A percentile compares a stretch with the other conserved stretches of the same genome.
Conservation (phyloP, 805 yeast genomes). For the Sugiyamaella chiloensis region DNA sequence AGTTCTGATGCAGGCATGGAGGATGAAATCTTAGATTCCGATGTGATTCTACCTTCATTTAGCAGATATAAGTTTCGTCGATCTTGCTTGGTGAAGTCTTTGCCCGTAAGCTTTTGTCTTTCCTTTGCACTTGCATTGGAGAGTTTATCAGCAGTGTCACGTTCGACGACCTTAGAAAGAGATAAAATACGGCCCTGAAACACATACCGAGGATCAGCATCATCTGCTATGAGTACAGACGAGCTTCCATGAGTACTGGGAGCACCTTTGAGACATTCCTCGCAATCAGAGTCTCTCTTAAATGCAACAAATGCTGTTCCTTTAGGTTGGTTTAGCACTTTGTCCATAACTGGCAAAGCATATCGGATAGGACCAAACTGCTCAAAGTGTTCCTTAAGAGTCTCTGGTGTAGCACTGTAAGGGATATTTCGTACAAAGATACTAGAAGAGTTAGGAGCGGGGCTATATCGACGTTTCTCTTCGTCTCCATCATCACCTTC, state of each 20-base stretch:
- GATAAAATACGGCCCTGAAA: slow-evolving; percentile 90
- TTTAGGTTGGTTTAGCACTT: slow-evolving; percentile 76
- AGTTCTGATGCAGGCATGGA: slow-evolving; percentile 66
- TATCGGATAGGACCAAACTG: slow-evolving; percentile 86
- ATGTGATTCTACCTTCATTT: slow-evolving; percentile 90
- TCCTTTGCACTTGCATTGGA: slow-evolving; percentile 69
- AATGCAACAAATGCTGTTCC: slow-evolving; percentile 97
- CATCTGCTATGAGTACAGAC: slow-evolving; percentile 79
- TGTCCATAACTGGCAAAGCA: slow-evolving; percentile 91
- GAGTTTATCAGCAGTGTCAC: slow-evolving; percentile 73
- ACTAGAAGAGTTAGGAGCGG: slow-evolving; percentile 42
- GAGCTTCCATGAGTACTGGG: slow-evolving; percentile 59
- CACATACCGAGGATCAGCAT: slow-evolving; percentile 80
- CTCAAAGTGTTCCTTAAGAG: slow-evolving; percentile 70
- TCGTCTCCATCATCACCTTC: slow-evolving; percentile 35
- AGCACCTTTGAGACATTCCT: slow-evolving; percentile 69
- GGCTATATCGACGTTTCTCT: slow-evolving; percentile 30
- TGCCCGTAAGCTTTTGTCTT: slow-evolving; percentile 75
- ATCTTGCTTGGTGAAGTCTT: slow-evolving; percentile 75
- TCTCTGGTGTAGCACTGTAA: slow-evolving; percentile 84
- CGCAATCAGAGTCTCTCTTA: slow-evolving; percentile 54
- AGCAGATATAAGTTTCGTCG: slow-evolving; percentile 79
- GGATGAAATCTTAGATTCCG: slow-evolving; percentile 74
- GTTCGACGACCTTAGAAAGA: slow-evolving; percentile 78
- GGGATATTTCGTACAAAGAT: slow-evolving; percentile 91